Base-by-base conservation (phyloP, 2,329 filamentous ascomycete species). In the Clarireedia monteithiana region DNA sequence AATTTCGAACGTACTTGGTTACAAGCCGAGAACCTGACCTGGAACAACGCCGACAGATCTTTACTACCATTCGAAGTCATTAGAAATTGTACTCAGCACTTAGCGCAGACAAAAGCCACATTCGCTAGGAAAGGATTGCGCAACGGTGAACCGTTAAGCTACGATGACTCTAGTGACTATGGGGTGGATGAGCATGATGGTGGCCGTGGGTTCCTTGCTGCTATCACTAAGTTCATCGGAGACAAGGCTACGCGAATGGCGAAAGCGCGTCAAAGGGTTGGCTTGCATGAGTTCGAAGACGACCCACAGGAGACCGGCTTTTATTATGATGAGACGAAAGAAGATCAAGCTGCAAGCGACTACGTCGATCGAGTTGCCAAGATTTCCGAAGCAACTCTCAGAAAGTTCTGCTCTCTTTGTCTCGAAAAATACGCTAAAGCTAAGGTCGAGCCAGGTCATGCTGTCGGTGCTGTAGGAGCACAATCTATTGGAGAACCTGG, bases 401-500 rank as follows among this genome's bases (percentile, higher is more conserved):
- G 79, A 45, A 76, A 80, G 1, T 99, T 97, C 71, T 84, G 99
- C 64, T 76, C 79, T 27, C 77, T 92, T 39, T 97, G 92, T 68
- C 75, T 97, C 50, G 82, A 84, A 64, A 97, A 97, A 71, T 96
- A 96, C 71, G 86, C 90, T 63, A 89, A 86, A 70, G 92, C 92
- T 1, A 89, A 90, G 62, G 89, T 95, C 20, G 91, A 99, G 69
- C 91, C 94, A 12, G 94, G 94, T 2, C 92, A 97, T 68, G 91
- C 94, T 5, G 94, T 99, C 0, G 94, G 94, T 60, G 94, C 94
- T 15, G 91, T 97, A 39, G 94, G 94, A 62, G 94, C 94, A 1
- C 94, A 99, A 71, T 97, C 92, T 1, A 99, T 99, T 65, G 94
- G 94, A 73, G 94, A 99, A 68, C 94, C 94, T 0, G 94, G 94